Conservation (phyloP, 2,329 filamentous ascomycete genomes). For the Botrytis paeoniae region DNA sequence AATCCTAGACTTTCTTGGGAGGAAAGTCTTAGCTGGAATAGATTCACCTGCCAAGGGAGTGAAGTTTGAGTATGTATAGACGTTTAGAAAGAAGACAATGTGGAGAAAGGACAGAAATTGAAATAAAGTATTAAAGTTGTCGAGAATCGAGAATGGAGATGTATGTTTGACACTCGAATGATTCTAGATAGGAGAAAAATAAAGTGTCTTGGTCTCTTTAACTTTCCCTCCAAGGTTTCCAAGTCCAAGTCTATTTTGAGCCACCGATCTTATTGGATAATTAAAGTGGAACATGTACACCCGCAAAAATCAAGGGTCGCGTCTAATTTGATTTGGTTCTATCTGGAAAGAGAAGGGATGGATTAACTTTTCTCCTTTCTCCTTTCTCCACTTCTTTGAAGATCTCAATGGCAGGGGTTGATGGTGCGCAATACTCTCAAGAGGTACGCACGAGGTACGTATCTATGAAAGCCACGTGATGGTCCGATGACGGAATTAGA, state of each 20-base stretch:
- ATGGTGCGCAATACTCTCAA: not conserved
- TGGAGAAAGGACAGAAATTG: slow-evolving; percentile 1
- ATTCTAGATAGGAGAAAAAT: slow-evolving; percentile 7
- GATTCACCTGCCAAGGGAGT: not conserved
- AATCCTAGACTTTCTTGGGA: not conserved
- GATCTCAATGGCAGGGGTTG: not conserved
- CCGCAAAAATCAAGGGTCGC: not conserved
- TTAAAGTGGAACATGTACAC: not conserved
- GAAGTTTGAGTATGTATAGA: not conserved
- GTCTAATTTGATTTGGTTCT: not conserved
- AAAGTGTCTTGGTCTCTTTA: not conserved
- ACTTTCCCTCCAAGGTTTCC: not conserved
- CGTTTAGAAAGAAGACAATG: not conserved
- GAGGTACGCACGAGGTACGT: no score
- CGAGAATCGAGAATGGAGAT: not conserved
- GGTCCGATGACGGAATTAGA: not conserved
- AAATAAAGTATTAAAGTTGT: not conserved
- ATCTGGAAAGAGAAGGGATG: not conserved
- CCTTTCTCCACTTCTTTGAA: not conserved
- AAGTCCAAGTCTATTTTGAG: slow-evolving; percentile 2
- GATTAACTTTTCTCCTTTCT: slow-evolving; percentile 4
- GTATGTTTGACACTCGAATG: not conserved
- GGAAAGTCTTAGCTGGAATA: not conserved
- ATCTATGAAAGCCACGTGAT: not conserved
- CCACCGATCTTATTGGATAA: not conserved